These are phyloP conservation scores for Kondoa malvinella DNA, from an alignment of 768 basidiomycete genomes.

Conservation along the genomic window DNA sequence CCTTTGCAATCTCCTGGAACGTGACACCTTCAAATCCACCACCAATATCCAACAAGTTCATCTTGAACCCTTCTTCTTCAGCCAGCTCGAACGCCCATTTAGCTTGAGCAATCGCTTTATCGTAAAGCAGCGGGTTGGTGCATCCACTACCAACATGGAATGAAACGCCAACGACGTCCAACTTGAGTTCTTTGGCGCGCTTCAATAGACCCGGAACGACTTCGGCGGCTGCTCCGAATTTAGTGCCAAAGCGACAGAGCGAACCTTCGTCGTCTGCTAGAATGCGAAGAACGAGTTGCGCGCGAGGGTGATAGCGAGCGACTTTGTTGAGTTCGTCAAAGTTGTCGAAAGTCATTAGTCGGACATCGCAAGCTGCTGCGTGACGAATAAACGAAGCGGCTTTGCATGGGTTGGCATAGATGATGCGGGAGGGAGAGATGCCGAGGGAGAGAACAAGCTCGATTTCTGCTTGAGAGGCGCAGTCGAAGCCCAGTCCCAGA, in stretches of 20 bases:
- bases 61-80: conserved; percentile 56
- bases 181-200: conserved; percentile 56
- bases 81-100: conserved; percentile 77
- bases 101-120: conserved; percentile 71
- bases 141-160: conserved; percentile 98
- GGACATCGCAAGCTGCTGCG: conserved; percentile 59
- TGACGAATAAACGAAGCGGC: conserved; percentile 78
- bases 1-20: conserved; percentile 60
- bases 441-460: conserved; percentile 50
- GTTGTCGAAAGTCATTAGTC: conserved; percentile 97
- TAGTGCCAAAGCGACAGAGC: conserved; percentile 78
- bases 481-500: conserved; percentile 87
- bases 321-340: conserved; percentile 90
- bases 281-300: conserved; percentile 81
- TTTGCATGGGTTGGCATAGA: conserved; percentile 99
- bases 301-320: conserved; percentile 55
- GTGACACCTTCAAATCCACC: conserved; percentile 85
- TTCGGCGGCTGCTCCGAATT: conserved; percentile 80
- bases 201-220: conserved; percentile 61
- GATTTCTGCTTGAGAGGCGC: conserved; percentile 90
- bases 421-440: conserved; percentile 62
- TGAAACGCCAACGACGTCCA: conserved; percentile 83
- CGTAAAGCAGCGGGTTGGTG: conserved; percentile 77
- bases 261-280: conserved; percentile 95
- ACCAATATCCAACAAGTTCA: conserved; percentile 76